These are phyloP conservation scores for Metarhizium sp. DNA, from an alignment of 2,329 filamentous ascomycete species.

Conservation along the genomic window DNA sequence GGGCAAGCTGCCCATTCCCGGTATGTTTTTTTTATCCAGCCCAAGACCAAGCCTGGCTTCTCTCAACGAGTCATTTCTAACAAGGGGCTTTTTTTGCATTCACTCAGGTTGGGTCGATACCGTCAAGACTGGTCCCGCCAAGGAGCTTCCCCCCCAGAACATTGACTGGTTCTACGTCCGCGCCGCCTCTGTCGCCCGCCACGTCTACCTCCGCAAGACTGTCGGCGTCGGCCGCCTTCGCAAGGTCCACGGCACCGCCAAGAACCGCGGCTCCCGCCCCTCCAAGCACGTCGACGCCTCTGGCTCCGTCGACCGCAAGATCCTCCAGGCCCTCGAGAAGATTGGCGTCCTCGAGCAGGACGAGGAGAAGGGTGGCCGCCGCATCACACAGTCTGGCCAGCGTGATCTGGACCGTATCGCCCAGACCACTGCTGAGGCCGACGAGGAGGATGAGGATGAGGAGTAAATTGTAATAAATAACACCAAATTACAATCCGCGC, in stretches of 20 bases:
- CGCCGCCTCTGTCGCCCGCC: constrained; percentile 88
- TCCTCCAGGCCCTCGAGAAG: constrained; percentile 97
- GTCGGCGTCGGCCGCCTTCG: constrained; percentile 96
- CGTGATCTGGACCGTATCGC: constrained; percentile 97
- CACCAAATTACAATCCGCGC: too few species aligned
- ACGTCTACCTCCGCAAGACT: constrained; percentile 99
- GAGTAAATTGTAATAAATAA: constrained; percentile 40
- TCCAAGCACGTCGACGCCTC: constrained; percentile 93
- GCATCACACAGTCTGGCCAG: constrained; percentile 97
- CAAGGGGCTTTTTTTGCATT: too few species aligned
- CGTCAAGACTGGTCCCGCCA: constrained; percentile 94
- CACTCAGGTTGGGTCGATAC: constrained; percentile 90
- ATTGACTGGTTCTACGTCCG: constrained; percentile 95
- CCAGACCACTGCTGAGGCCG: constrained; percentile 67
- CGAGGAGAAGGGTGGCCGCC: constrained; percentile 96
- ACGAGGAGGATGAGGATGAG: constrained; percentile 59
- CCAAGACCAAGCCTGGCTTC: background rate
- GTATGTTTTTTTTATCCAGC: constrained; percentile 41
- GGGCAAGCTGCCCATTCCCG: constrained; percentile 84
- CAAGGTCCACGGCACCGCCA: constrained; percentile 91
- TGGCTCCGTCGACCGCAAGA: constrained; percentile 93
- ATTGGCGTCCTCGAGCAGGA: constrained; percentile 96
- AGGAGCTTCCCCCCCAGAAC: constrained; percentile 96
- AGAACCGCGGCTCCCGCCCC: constrained; percentile 91
- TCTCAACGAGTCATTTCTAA: too few species aligned